Evolutionary conservation across 306 rosid species (phyloP), one percentile per base, ranked within the genome.

Genomic region (Fragaria iinumae): DNA sequence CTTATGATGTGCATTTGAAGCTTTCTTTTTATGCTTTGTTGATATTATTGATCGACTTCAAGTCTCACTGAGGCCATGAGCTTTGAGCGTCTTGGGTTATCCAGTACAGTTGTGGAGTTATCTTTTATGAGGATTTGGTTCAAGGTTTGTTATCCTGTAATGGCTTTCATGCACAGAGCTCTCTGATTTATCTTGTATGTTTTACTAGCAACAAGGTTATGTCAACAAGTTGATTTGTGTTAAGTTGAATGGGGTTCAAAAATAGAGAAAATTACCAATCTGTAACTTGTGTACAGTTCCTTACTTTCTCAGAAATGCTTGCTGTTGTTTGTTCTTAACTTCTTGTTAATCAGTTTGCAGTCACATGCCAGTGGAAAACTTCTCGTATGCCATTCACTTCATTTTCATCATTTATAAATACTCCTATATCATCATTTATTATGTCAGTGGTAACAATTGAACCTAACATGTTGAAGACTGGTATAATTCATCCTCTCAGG

Each of bases 281-380:
- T 27, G 48, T 53, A 36, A n/a, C 49, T n/a, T 21, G 20, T 13
- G 38, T 53, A 13, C 12, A 20, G 68, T 55, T 72, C 34, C 48
- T 53, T 53, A 62, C 65, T 3, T 39, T 72, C 65, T 52, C 65
- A 72, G 76, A 38, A 72, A 39, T 38, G 36, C 76, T 72, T n/a
- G 13, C 14, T 72, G 23, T 34, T 49, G 17, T 71, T 21, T 20
- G 27, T 21, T 38, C 39, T 32, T 32, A 32, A 32, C 36, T 32
- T 32, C 34, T 55, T 55, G 52, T 43, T 43, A 43, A 71, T 29
- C 12, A n/a, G 52, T 52, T 50, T 29, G 18, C 57, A 47, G 74
- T 34, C 29, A 16, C 34, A 36, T 49, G 45, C 60, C 32, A 9
- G 9, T 57, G 34, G 75, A 50, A 48, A 17, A 25, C 10, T 29